Evolutionary conservation across 768 basidiomycete species (phyloP), one percentile per base, ranked within the genome.

Genomic region (Chalciporus sphaerocephalus): DNA sequence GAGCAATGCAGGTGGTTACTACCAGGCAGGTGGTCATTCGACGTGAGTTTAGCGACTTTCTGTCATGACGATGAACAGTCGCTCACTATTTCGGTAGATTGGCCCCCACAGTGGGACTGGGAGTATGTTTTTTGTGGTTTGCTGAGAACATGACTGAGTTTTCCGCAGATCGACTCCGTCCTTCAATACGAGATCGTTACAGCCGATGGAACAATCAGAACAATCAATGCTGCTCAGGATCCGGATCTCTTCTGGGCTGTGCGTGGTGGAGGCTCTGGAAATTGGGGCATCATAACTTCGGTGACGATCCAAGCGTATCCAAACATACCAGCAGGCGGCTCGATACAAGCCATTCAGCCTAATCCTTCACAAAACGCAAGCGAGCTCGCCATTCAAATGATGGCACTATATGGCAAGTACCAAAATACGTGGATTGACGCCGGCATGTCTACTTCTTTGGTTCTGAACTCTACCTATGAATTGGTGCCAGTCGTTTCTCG

Each of bases 241-340:
- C 12, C 60, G 6, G 74, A 77, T 42, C 64, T 80, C 0, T 79
- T 75, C 57, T 80, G 75, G 72, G 79, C 78, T 0, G 53, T 79
- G 18, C 41, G 76, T 25, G 76, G 75, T 0, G 74, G 70, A 1
- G 76, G 76, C 1, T 74, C 73, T 0, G 70, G 73, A 12, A 75
- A 69, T 5, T 77, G 59, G 45, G 76, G 72, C 15, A 62, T 77
- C 24, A 61, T 76, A 25, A 68, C 25, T 5, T 46, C 43, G 6
- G 24, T 44, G 4, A 48, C 42, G 15, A 38, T 48, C 6, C 42
- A 48, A 33, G 34, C 38, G 2, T 45, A 34, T 13, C 38, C 43
- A 18, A 27, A n/a, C 28, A 48, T 21, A 20, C 17, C 12, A 15
- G 25, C 46, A 2, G 20, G 38, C 37, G 25, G 22, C 17, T 46